Base-by-base conservation (phyloP, 192 early-diverging fungal genomes). In the Backusella morwellensis region DNA sequence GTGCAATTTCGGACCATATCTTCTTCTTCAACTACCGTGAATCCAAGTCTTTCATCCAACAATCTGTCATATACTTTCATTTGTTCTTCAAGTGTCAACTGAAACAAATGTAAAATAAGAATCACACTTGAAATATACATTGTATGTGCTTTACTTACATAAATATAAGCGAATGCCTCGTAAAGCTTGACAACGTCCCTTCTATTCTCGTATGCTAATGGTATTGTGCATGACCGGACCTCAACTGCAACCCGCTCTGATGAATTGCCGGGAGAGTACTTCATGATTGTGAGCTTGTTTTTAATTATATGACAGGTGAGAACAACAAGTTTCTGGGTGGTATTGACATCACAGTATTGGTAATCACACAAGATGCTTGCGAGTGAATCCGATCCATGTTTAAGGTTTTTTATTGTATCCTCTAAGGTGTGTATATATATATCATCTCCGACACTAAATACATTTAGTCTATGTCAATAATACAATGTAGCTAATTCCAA, bases 101-200 rank as follows among this genome's bases (percentile, higher is more conserved):
- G 32, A 66, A 66, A 66, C 26, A 66, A 66, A 66, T 21, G 63
- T 34, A 66, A 66, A 14, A 66, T 66, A 35, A 66, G 63, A 66
- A 66, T 66, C 32, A 66, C 4, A 66, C 63, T 32, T 66, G 11
- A 34, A 66, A 66, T 66, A 66, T 66, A 32, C 32, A 66, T 17
- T 34, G 15, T 66, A 35, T 63, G 4, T 52, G 19, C n/a, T 66
- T 66, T 66, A 66, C 63, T 66, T 35, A 66, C 63, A 66, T 66
- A 66, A 66, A 66, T 66, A 34, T 66, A 66, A 34, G 63, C 63
- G 4, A 66, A 66, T 32, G 63, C 3, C 17, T 66, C 29, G 32
- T 66, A 66, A 66, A 66, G 63, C 17, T 66, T 66, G 63, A 66
- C 34, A 6, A 15, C 8, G 1, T 32, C 32, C 63, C 34, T 66